phyloP scores from a whole-genome alignment of 495 filamentous ascomycete species.

The Xylaria sp. region DNA sequence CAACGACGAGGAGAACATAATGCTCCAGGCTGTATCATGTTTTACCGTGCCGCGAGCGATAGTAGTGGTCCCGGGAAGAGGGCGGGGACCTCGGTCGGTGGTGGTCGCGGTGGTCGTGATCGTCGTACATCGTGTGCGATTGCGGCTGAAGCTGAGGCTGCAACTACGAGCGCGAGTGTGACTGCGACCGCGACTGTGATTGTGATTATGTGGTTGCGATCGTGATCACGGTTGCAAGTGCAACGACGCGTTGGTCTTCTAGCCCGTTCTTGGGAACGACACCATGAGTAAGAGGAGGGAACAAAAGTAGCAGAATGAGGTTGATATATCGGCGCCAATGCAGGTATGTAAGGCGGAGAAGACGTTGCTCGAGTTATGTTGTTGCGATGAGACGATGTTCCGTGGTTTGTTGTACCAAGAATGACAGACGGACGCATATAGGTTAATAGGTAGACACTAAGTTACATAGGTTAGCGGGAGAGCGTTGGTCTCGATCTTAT shows the following conservation, averaged over 20 bases:
- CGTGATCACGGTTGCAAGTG: background rate
- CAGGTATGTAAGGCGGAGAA: background rate
- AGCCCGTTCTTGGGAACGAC: background rate
- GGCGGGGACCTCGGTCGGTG: constrained; percentile 42
- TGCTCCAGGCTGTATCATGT: constrained; percentile 48
- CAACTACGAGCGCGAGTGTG: constrained; percentile 10
- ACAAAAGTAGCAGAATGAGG: background rate
- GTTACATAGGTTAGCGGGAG: too few species aligned
- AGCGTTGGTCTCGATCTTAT: background rate
- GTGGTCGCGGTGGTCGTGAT: constrained; percentile 34
- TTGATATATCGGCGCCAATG: background rate
- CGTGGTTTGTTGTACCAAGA: background rate
- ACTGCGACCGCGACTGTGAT: constrained; percentile 31
- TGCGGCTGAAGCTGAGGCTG: background rate
- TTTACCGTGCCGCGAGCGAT: constrained; percentile 59
- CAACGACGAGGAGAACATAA: constrained; percentile 46
- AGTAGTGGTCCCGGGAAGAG: constrained; percentile 39
- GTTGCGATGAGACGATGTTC: background rate
- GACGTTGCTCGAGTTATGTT: constrained; percentile 5
- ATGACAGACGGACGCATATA: background rate
- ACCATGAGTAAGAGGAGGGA: background rate
- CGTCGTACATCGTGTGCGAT: constrained; percentile 34
- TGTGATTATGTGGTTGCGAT: constrained; percentile 29
- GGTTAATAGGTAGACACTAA: background rate
- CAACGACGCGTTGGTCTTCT: background rate